Conservation (phyloP, 1,139 yeast species). For the Hyphopichia wangnamkhiaoensis region DNA sequence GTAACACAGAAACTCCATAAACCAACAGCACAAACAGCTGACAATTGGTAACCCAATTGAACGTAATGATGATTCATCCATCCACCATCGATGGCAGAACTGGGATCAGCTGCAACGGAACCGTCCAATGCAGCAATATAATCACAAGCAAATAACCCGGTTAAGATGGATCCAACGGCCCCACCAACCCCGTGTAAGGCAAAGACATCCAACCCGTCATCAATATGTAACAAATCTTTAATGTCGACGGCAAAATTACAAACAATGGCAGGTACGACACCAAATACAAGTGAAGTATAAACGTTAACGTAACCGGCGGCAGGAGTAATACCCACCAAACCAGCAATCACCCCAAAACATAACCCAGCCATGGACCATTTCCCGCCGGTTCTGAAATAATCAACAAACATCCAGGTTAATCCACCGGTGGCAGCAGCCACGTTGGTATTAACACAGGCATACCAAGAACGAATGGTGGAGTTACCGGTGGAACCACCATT, state of each 20-base stretch:
- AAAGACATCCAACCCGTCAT: slow-evolving; percentile 95
- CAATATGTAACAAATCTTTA: slow-evolving; percentile 71
- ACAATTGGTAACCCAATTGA: slow-evolving; percentile 92
- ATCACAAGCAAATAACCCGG: slow-evolving; percentile 93
- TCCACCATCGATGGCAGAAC: slow-evolving; percentile 72
- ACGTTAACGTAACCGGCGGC: slow-evolving; percentile 96
- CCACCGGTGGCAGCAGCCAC: slow-evolving; percentile 93
- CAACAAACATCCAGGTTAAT: slow-evolving; percentile 89
- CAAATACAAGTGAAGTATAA: slow-evolving; percentile 83
- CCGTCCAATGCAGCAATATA: slow-evolving; percentile 80
- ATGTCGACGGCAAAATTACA: slow-evolving; percentile 86
- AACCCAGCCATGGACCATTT: slow-evolving; percentile 95
- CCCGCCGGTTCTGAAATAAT: slow-evolving; percentile 83
- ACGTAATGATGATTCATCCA: slow-evolving; percentile 90
- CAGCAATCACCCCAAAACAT: slow-evolving; percentile 92
- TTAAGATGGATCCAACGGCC: slow-evolving; percentile 74
- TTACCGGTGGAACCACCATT: slow-evolving; percentile 97
- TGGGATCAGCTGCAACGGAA: slow-evolving; percentile 51
- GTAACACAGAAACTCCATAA: slow-evolving; percentile 84
- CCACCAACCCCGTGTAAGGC: slow-evolving; percentile 97
- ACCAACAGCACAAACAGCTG: slow-evolving; percentile 74
- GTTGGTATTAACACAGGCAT: slow-evolving; percentile 90
- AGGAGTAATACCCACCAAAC: slow-evolving; percentile 94
- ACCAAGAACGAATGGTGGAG: slow-evolving; percentile 88
- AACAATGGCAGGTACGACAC: slow-evolving; percentile 72